Evolutionary conservation across 1,284 basidiomycete species (phyloP).

Genomic region (Ustilago trichophora): DNA sequence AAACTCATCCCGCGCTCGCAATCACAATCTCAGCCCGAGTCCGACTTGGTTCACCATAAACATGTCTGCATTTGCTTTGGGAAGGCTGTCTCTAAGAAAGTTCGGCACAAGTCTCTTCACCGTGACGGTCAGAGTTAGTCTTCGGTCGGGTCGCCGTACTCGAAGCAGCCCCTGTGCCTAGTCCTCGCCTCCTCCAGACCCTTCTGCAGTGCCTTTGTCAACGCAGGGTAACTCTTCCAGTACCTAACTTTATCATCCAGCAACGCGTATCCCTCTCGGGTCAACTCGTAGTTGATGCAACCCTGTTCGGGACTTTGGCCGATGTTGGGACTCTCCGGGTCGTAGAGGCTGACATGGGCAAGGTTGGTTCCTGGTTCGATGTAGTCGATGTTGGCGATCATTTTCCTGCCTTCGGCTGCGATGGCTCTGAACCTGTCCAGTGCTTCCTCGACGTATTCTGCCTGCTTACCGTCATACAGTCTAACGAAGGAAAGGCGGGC

Average conservation of each 20-base stretch:
- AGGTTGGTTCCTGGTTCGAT: slow-evolving; percentile 38
- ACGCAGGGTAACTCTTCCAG: slow-evolving; percentile 44
- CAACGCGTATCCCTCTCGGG: slow-evolving; percentile 51
- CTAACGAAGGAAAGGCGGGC: slow-evolving; percentile 54
- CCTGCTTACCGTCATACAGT: slow-evolving; percentile 53
- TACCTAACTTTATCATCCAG: slow-evolving; percentile 51
- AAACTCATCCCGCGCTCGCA: too few species aligned
- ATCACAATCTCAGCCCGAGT: neutral
- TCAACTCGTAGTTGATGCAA: slow-evolving; percentile 55
- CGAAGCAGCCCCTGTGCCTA: slow-evolving; percentile 52
- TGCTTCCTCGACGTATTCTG: slow-evolving; percentile 58
- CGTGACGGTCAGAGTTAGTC: too few species aligned
- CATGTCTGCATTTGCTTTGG: too few species aligned
- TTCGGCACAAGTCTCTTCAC: too few species aligned
- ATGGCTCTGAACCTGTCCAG: slow-evolving; percentile 52
- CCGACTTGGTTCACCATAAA: too few species aligned
- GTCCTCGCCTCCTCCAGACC: slow-evolving; percentile 48
- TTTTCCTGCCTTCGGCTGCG: slow-evolving; percentile 53
- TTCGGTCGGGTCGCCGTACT: slow-evolving; percentile 55
- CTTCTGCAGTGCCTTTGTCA: slow-evolving; percentile 36
- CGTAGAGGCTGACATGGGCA: slow-evolving; percentile 54
- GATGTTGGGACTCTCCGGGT: slow-evolving; percentile 45
- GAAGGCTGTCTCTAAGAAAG: too few species aligned
- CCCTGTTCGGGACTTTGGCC: slow-evolving; percentile 41
- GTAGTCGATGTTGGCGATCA: slow-evolving; percentile 62